Evolutionary conservation across 805 yeast genomes (phyloP).

Genomic region (Cyberlindnera mycetangii): DNA sequence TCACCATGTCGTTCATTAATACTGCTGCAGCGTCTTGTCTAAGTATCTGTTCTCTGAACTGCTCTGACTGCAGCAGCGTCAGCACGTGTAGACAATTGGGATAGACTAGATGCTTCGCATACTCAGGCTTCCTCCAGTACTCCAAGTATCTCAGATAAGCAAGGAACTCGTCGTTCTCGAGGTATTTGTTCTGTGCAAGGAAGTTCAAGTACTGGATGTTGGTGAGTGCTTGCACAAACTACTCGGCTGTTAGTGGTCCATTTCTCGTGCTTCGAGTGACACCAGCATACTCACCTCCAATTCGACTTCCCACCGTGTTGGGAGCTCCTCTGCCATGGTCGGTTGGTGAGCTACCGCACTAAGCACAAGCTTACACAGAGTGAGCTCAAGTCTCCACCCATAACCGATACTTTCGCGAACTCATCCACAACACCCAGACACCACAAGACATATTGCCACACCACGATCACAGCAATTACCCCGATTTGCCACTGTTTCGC

Average conservation of each 20-base stretch:
- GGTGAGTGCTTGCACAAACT: constrained; percentile 89
- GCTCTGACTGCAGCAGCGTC: constrained; percentile 42
- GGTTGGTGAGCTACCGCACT: no score
- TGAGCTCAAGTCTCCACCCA: no score
- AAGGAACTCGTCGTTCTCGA: constrained; percentile 69
- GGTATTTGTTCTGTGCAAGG: constrained; percentile 77
- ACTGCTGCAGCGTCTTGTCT: constrained; percentile 55
- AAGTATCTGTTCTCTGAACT: constrained; percentile 53
- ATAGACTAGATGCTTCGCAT: constrained; percentile 67
- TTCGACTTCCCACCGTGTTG: constrained; percentile 85
- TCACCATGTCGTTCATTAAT: constrained; percentile 73
- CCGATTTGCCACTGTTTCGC: no score
- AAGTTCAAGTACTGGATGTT: constrained; percentile 85
- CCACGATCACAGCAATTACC: no score
- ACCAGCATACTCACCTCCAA: constrained; percentile 52
- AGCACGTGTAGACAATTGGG: constrained; percentile 88
- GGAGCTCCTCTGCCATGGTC: constrained; percentile 38
- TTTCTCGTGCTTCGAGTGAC: no score
- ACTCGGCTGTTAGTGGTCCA: neutral
- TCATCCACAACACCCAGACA: no score
- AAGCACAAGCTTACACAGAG: no score
- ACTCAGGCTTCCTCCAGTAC: constrained; percentile 79
- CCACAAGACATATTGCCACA: no score
- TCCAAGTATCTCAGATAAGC: constrained; percentile 76
- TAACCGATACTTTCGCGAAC: no score